These are phyloP conservation scores for Metschnikowia lachancei DNA, from an alignment of 805 yeast species.

Conservation along the genomic window DNA sequence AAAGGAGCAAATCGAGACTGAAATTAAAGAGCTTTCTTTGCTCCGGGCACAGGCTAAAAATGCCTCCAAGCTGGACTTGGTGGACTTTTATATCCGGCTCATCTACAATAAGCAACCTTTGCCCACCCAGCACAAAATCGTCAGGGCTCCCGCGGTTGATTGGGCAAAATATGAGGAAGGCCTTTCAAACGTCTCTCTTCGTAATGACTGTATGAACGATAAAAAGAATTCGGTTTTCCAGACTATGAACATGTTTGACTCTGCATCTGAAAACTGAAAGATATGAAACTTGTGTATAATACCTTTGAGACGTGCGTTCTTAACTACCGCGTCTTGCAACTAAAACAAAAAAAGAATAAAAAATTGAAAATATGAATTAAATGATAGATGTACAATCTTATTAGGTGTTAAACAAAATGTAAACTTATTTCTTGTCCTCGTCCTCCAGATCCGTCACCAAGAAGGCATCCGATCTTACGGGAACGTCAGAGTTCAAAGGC, in stretches of 20 bases:
- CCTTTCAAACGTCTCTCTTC: slow-evolving; percentile 24
- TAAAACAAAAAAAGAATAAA: not conserved
- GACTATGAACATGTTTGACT: slow-evolving; percentile 17
- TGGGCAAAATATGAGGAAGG: slow-evolving; percentile 39
- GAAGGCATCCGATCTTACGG: slow-evolving; percentile 43
- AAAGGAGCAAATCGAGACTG: slow-evolving; percentile 25
- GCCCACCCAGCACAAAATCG: slow-evolving; percentile 34
- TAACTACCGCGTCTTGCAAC: not conserved
- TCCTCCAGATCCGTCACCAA: slow-evolving; percentile 46
- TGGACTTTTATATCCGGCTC: slow-evolving; percentile 34
- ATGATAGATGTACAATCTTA: not conserved
- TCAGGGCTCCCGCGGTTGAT: slow-evolving; percentile 35
- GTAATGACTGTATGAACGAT: slow-evolving; percentile 19
- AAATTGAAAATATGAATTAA: not conserved
- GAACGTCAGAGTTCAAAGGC: slow-evolving; percentile 37
- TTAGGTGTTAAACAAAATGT: not conserved
- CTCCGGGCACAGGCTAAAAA: slow-evolving; percentile 18
- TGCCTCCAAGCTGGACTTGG: slow-evolving; percentile 27
- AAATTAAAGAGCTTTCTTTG: slow-evolving; percentile 31
- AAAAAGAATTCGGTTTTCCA: slow-evolving; percentile 16
- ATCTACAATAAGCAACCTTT: slow-evolving; percentile 32
- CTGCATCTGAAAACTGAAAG: slow-evolving; percentile 10
- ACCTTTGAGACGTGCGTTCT: not conserved
- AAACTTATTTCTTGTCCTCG: slow-evolving; percentile 26
- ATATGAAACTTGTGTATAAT: slow-evolving; percentile 15